A percentile compares a stretch with the other conserved stretches of the same genome.
These are phyloP conservation scores for Komagataella ulmi DNA, from an alignment of 805 yeast species.

Conservation along the genomic window DNA sequence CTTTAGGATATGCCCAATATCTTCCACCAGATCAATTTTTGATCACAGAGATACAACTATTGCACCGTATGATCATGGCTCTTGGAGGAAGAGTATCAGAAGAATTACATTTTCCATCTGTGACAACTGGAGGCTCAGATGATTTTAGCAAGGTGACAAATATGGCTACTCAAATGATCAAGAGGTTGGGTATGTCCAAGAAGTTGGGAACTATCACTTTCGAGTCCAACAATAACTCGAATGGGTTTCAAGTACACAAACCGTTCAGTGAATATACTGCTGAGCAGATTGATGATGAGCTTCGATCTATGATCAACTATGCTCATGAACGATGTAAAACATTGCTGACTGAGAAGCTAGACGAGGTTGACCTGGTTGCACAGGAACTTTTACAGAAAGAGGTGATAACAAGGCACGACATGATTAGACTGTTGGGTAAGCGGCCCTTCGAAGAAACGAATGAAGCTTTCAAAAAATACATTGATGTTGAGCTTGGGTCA, in stretches of 20 bases:
- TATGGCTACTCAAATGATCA: constrained; percentile 85
- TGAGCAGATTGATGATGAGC: constrained; percentile 51
- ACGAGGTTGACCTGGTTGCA: constrained; percentile 58
- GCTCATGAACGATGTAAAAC: constrained; percentile 48
- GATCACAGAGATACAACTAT: constrained; percentile 60
- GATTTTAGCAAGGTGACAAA: constrained; percentile 86
- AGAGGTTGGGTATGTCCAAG: constrained; percentile 78
- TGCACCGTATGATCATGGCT: constrained; percentile 86
- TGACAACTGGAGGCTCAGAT: constrained; percentile 86
- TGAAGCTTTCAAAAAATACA: constrained; percentile 83
- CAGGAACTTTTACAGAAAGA: constrained; percentile 60
- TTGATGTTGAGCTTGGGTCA: constrained; percentile 21
- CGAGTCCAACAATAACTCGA: constrained; percentile 23
- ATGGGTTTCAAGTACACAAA: constrained; percentile 37
- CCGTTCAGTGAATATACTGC: constrained; percentile 69
- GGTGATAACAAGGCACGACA: constrained; percentile 71
- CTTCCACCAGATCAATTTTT: constrained; percentile 82
- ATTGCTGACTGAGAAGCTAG: constrained; percentile 43
- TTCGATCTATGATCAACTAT: constrained; percentile 50
- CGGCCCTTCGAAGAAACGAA: constrained; percentile 70
- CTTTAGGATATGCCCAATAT: constrained; percentile 92
- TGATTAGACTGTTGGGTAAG: constrained; percentile 63
- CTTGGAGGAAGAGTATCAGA: constrained; percentile 89
- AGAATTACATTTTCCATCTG: constrained; percentile 75
- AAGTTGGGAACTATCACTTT: constrained; percentile 51